Evolutionary conservation across 768 basidiomycete species (phyloP).

Genomic region (Clavulina sp.): DNA sequence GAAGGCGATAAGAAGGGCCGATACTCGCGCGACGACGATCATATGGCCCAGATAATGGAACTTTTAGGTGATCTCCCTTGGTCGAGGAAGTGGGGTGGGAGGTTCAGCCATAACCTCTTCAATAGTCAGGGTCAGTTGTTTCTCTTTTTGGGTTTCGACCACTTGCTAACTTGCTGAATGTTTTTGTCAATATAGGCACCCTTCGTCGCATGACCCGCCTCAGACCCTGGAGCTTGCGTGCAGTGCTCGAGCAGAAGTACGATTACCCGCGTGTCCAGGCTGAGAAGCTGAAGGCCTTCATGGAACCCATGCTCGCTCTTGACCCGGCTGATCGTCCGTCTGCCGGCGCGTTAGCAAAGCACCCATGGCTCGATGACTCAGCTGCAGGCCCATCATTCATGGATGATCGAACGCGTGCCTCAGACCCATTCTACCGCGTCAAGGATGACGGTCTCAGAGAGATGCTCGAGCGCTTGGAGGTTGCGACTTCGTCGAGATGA

Average conservation of each 20-base stretch:
- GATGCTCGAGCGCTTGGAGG: no score
- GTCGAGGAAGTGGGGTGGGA: constrained; percentile 65
- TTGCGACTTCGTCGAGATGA: no score
- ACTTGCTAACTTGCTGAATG: not conserved
- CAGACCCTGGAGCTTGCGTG: constrained; percentile 65
- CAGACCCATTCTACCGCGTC: no score
- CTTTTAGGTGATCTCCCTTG: constrained; percentile 63
- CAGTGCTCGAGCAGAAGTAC: constrained; percentile 85
- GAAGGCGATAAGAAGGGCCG: constrained; percentile 62
- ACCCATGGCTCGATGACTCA: constrained; percentile 43
- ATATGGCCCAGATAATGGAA: constrained; percentile 90
- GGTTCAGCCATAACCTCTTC: constrained; percentile 72
- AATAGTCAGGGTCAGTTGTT: constrained; percentile 22
- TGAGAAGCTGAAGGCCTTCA: constrained; percentile 40
- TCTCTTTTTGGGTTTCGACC: not conserved
- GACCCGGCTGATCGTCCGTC: constrained; percentile 51
- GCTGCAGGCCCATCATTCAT: not conserved
- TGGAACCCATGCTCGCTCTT: constrained; percentile 57
- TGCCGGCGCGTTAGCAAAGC: constrained; percentile 56
- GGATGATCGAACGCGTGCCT: no score
- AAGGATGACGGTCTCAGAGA: no score
- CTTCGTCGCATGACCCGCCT: constrained; percentile 57
- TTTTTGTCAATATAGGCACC: constrained; percentile 26
- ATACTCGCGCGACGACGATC: constrained; percentile 88
- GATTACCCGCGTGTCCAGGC: constrained; percentile 45